Conservation (phyloP, 768 basidiomycete species). For the Naganishia friedmannii region DNA sequence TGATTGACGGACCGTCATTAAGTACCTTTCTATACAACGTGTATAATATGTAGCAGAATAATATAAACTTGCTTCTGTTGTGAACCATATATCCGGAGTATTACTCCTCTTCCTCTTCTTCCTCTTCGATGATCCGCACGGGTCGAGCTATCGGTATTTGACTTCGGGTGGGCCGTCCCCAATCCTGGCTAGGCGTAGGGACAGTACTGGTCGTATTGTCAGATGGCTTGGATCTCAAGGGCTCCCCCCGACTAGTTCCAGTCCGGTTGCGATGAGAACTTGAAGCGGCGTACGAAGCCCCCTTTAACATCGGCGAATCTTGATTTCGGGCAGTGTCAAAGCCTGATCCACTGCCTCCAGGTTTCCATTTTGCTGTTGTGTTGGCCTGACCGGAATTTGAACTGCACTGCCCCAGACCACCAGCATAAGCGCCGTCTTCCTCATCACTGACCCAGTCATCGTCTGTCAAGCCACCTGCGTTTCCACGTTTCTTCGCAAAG, state of each 20-base stretch:
- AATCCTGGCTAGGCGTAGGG: background rate
- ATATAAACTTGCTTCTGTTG: constrained; percentile 5
- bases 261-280: background rate
- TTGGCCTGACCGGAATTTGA: background rate
- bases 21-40: background rate
- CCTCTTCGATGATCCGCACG: constrained; percentile 34
- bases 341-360: background rate
- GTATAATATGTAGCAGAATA: background rate
- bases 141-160: constrained; percentile 19
- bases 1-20: background rate
- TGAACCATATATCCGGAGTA: background rate
- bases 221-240: background rate
- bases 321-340: constrained; percentile 8
- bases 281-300: background rate
- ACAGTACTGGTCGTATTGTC: background rate
- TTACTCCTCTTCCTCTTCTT: constrained; percentile 33
- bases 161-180: constrained; percentile 4
- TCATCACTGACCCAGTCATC: constrained; percentile 52
- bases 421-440: constrained; percentile 45
- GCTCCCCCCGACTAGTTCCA: background rate
- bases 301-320: constrained; percentile 23
- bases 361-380: background rate
- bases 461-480: constrained; percentile 33
- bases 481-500: constrained; percentile 43
- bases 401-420: constrained; percentile 48